These are phyloP conservation scores for Gentiana dahurica DNA, from an alignment of 257 asterid species.

Conservation along the genomic window DNA sequence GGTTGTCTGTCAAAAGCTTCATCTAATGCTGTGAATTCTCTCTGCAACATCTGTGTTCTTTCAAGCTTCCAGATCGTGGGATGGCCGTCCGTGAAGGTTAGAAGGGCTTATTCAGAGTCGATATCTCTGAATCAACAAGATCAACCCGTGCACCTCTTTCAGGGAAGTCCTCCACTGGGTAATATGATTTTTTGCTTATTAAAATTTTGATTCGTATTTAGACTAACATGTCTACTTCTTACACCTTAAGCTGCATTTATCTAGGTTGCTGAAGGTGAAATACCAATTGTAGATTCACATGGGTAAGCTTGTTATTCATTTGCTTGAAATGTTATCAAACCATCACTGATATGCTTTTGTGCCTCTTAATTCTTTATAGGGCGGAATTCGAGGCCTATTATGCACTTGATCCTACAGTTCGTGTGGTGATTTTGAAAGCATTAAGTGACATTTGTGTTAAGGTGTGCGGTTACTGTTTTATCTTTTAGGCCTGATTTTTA, in stretches of 20 bases:
- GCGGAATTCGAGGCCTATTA: conserved; percentile 77
- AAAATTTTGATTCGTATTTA: conserved; percentile 7
- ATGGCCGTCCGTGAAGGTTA: too few species aligned
- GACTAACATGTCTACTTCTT: neutral
- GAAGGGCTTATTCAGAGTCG: too few species aligned
- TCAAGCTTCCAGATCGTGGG: too few species aligned
- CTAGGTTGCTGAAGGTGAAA: conserved; percentile 94
- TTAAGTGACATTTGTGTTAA: conserved; percentile 96
- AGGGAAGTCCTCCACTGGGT: conserved; percentile 48
- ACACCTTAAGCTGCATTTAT: conserved; percentile 10
- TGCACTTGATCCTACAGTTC: conserved; percentile 75
- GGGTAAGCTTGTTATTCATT: conserved; percentile 50
- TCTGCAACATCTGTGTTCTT: too few species aligned
- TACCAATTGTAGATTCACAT: conserved; percentile 93
- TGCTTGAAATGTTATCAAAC: too few species aligned
- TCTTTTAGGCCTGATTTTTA: neutral
- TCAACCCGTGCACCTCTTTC: too few species aligned
- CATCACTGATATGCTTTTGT: neutral
- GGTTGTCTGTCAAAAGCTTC: too few species aligned
- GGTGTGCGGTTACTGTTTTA: conserved; percentile 29
- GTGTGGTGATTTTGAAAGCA: conserved; percentile 92
- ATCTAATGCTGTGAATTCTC: too few species aligned
- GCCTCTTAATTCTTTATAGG: conserved; percentile 30
- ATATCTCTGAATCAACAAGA: too few species aligned
- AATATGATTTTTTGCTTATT: conserved; percentile 22